Evolutionary conservation across 1,139 yeast species (phyloP), one percentile per base, ranked within the genome.

Genomic region (Geotrichum cucujoidarum): DNA sequence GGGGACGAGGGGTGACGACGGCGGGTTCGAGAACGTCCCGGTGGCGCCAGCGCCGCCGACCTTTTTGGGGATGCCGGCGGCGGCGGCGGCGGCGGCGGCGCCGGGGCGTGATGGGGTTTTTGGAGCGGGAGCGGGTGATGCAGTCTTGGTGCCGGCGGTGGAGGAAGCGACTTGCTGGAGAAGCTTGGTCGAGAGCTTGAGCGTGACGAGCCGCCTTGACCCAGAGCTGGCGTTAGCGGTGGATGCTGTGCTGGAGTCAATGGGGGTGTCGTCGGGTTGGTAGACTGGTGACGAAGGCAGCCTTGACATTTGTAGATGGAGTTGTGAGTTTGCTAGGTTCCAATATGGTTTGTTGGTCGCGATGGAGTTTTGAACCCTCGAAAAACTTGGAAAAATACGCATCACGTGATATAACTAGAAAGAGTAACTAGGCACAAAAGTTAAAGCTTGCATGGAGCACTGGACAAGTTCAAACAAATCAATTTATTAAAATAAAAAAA

Each of bases 141-240:
- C 27, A 24, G 27, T 6, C 27, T 6, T 24, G 27, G 27, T 24
- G 27, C 27, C 27, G 6, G 8, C 8, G 8, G 27, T 6, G 27
- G 27, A 24, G 27, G 8, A 6, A 22, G 40, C 40, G 4, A 31
- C 40, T 24, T 45, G 49, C 4, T 43, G 42, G 16, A 45, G 38
- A 6, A 45, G 43, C n/a, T 45, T 45, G 8, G 49, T 42, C 1
- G 49, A 35, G 13, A 45, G 45, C 34, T 45, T 45, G 16, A 45
- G 43, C 2, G 49, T 45, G 6, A 45, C 49, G 14, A 45, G 31
- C 22, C 20, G 39, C 33, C 36, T 45, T 5, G 35, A 45, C 11
- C 21, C 21, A 21, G 27, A 35, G 3, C 21, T 22, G 11, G 21
- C 21, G 31, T 14, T 21, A 17, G 5, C 13, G 17, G 30, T 24